Percentiles rank a stretch among this genome's conserved stretches.
Conservation (phyloP, 2,329 filamentous ascomycete species). For the Rhinocladiella similis region DNA sequence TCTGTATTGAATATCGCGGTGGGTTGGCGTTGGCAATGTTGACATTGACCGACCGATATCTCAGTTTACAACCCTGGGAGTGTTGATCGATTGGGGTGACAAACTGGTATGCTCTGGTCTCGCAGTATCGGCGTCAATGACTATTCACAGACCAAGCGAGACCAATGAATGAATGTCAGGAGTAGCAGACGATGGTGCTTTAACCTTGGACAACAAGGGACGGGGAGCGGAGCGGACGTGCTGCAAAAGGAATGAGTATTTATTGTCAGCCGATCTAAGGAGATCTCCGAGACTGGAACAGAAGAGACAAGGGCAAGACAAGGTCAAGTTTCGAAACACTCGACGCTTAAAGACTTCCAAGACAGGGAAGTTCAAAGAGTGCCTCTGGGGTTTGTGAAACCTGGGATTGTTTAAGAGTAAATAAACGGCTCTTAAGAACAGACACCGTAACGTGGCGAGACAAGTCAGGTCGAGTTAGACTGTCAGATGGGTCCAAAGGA, state of each 20-base stretch:
- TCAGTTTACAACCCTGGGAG: too few species aligned
- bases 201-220: conserved; percentile 1
- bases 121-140: too few species aligned
- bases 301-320: conserved; percentile 13
- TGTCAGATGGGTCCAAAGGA: not conserved
- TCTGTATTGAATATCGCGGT: not conserved
- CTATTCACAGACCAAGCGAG: conserved; percentile 1
- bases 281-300: conserved; percentile 15
- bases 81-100: too few species aligned
- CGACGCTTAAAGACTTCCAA: not conserved
- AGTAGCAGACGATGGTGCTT: not conserved
- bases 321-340: conserved; percentile 11
- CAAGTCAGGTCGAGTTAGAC: not conserved
- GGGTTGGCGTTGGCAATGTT: too few species aligned
- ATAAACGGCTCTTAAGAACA: not conserved
- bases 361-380: conserved; percentile 3
- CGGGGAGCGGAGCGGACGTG: not conserved
- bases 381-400: not conserved
- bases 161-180: conserved; percentile 1
- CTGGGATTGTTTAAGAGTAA: too few species aligned
- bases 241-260: conserved; percentile 13
- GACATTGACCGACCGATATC: too few species aligned
- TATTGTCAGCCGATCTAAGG: not conserved
- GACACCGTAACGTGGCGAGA: not conserved
- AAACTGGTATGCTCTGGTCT: too few species aligned